Evolutionary conservation across 176 grass and related monocot species (phyloP), one percentile per base, ranked within the genome.

Genomic region (Triticum monococcum): DNA sequence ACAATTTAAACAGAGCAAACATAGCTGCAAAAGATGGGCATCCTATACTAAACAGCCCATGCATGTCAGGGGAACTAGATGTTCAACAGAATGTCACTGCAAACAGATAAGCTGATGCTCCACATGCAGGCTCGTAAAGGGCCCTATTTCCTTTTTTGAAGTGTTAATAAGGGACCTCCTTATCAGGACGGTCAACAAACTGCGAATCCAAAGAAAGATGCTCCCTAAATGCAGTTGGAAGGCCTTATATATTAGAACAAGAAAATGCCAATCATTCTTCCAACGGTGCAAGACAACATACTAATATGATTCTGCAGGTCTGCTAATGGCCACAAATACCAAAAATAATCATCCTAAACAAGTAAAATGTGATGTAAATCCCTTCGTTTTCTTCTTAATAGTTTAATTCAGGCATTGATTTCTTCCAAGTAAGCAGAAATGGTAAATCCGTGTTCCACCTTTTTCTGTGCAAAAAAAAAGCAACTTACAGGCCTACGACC

Each of bases 401-500:
- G 22, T 17, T 65, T 22, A 38, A 3, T 73, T 46, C 46, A 85
- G 22, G 71, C 5, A n/a, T 50, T 70, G 17, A 52, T 37, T 70
- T 36, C 0, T 40, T 36, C 4, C 16, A 60, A 23, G 28, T 8
- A 32, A 30, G 45, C 13, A 75, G 72, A 82, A 79, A 30, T 23
- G 9, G 1, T 8, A 50, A 23, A 28, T 77, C 20, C 8, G 26
- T 26, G 13, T 46, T 18, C 20, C 41, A 9, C 43, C 14, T 57
- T 25, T 24, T 67, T 9, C 50, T 77, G 48, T 7, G 36, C 20
- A 33, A n/a, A 35, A 40, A 35, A 40, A 50, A 12, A 63, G 52
- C 23, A 41, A 96, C 96, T 98, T 89, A 98, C 96, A 94, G 67
- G 64, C 75, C 23, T 45, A 80, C 4, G 35, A 91, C 82, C 85